phyloP scores from a whole-genome alignment of 148 eudicot genomes.

The Fagopyrum homotropicum region DNA sequence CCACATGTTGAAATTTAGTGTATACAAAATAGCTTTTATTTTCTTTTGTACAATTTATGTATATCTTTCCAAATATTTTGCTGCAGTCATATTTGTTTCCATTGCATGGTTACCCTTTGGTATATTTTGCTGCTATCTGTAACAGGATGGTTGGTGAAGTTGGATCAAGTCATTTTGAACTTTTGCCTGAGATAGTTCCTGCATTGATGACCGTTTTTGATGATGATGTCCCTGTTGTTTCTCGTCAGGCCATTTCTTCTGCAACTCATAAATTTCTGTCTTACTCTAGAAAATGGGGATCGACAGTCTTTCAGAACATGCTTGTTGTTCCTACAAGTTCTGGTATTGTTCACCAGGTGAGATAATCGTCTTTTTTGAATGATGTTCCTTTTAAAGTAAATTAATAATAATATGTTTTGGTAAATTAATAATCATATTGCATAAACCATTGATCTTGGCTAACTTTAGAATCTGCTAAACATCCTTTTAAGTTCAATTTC shows the following conservation, averaged over 20 bases:
- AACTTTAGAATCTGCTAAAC: neutral
- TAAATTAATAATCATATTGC: neutral
- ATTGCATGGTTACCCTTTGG: neutral
- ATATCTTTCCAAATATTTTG: neutral
- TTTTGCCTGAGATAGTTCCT: conserved; percentile 66
- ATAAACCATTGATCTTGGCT: neutral
- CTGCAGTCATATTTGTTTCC: neutral
- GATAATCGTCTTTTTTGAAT: neutral
- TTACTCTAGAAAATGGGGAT: conserved; percentile 81
- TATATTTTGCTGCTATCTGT: neutral
- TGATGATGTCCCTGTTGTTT: conserved; percentile 89
- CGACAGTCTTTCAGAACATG: conserved; percentile 89
- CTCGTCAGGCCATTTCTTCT: conserved; percentile 74
- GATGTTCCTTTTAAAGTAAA: neutral
- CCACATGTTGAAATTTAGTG: neutral
- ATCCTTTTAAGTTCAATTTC: neutral
- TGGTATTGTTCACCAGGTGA: conserved; percentile 97
- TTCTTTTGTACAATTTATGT: neutral
- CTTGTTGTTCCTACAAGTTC: conserved; percentile 98
- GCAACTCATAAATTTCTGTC: conserved; percentile 63
- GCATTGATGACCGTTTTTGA: conserved; percentile 43
- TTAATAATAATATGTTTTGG: neutral
- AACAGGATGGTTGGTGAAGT: conserved; percentile 73
- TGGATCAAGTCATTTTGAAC: conserved; percentile 62
- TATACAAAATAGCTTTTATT: neutral